phyloP scores from a whole-genome alignment of 495 filamentous ascomycete genomes.

The Amphirosellinia nigrospora region DNA sequence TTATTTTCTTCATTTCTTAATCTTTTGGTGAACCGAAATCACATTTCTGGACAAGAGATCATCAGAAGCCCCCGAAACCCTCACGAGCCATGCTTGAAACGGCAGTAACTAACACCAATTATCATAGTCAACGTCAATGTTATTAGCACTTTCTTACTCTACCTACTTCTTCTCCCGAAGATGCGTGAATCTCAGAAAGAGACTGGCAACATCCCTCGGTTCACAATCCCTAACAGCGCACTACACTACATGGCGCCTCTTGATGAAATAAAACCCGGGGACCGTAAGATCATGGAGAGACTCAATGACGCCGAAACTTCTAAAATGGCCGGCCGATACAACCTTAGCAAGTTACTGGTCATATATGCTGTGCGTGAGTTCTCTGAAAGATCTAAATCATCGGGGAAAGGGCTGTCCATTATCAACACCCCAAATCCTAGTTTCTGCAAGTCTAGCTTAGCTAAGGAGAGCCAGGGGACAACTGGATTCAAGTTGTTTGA shows the following conservation, averaged over 20 bases:
- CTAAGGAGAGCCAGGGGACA: conserved; percentile 14
- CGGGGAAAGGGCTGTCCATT: conserved; percentile 7
- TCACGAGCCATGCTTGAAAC: not conserved
- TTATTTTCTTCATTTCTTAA: not conserved
- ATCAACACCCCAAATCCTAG: conserved; percentile 22
- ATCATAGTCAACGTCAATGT: conserved; percentile 49
- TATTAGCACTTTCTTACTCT: conserved; percentile 50
- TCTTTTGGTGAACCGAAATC: no score
- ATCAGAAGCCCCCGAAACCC: not conserved
- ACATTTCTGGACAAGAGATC: not conserved
- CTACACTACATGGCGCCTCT: conserved; percentile 29
- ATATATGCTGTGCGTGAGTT: conserved; percentile 19
- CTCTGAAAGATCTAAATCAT: conserved; percentile 13
- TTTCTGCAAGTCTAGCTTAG: conserved; percentile 27
- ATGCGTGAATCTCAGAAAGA: conserved; percentile 40
- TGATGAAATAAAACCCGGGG: conserved; percentile 16
- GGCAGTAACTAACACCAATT: not conserved
- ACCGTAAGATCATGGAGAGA: conserved; percentile 14
- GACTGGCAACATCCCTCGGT: conserved; percentile 13
- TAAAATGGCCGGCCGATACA: conserved; percentile 22
- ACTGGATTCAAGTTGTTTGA: conserved; percentile 27
- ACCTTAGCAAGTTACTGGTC: conserved; percentile 25
- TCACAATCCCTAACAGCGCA: conserved; percentile 26
- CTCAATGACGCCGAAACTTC: conserved; percentile 27
- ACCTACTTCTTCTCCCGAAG: conserved; percentile 47